phyloP scores from a whole-genome alignment of 140 eudicot species.

The Anethum foeniculum region DNA sequence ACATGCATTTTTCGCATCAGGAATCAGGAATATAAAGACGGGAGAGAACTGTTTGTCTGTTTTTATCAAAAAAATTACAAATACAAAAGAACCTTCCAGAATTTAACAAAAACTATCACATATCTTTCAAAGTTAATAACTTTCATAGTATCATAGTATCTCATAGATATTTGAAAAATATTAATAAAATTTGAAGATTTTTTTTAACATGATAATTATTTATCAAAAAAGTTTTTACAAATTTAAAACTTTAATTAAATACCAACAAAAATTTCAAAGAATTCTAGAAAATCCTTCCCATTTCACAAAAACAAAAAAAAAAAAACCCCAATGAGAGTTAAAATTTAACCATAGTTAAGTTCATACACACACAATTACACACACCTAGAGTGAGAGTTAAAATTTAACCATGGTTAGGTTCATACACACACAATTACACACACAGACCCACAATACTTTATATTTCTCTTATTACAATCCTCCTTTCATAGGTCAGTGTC shows the following conservation, averaged over 20 bases:
- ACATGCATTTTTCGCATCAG: background rate
- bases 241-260: too few relatives aligned
- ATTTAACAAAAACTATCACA: background rate
- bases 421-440: background rate
- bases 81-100: background rate
- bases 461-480: background rate
- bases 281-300: background rate
- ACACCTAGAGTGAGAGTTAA: background rate
- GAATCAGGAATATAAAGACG: background rate
- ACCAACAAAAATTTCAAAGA: too few relatives aligned
- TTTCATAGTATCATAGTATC: background rate
- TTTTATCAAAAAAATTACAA: background rate
- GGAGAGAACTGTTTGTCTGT: background rate
- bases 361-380: background rate
- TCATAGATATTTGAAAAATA: background rate
- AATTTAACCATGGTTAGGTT: background rate
- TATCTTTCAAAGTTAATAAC: background rate
- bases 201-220: too few relatives aligned
- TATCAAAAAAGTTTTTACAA: too few relatives aligned
- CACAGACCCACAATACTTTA: background rate
- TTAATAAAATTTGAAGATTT: too few relatives aligned
- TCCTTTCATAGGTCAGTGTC: background rate
- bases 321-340: background rate
- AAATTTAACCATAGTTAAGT: constrained; percentile 26
- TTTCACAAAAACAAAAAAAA: background rate